Conservation (phyloP, 2,329 filamentous ascomycete species). For the Curvularia lunata region DNA sequence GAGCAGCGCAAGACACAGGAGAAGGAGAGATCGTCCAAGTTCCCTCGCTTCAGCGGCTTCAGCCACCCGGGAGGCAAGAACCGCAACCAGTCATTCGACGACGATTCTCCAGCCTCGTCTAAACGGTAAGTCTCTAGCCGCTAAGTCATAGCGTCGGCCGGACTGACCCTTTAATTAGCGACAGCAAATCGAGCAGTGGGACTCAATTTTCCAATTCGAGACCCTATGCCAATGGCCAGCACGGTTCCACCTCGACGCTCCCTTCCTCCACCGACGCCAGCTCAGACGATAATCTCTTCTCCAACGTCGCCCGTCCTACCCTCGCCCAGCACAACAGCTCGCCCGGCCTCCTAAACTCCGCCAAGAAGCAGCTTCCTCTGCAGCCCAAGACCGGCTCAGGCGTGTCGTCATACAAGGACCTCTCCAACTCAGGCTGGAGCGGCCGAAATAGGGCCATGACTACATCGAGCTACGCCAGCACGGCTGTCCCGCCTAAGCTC, state of each 20-base stretch:
- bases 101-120: slow-evolving; percentile 44
- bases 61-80: slow-evolving; percentile 37
- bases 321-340: slow-evolving; percentile 40
- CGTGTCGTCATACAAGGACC: slow-evolving; percentile 28
- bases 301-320: slow-evolving; percentile 40
- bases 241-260: slow-evolving; percentile 48
- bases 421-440: slow-evolving; percentile 21
- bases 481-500: slow-evolving; percentile 59
- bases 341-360: slow-evolving; percentile 27
- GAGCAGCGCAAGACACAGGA: slow-evolving; percentile 40
- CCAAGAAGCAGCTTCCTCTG: slow-evolving; percentile 40
- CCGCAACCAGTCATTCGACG: slow-evolving; percentile 46
- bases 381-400: slow-evolving; percentile 34
- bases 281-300: slow-evolving; percentile 48
- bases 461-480: slow-evolving; percentile 57
- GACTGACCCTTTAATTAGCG: slow-evolving; percentile 43
- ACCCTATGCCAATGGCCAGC: slow-evolving; percentile 46
- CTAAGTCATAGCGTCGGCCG: slow-evolving; percentile 31
- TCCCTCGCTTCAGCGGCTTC: slow-evolving; percentile 45
- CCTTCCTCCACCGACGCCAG: slow-evolving; percentile 51
- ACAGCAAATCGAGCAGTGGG: slow-evolving; percentile 51
- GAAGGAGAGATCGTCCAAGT: slow-evolving; percentile 42
- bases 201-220: slow-evolving; percentile 44
- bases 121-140: slow-evolving; percentile 43
- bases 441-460: slow-evolving; percentile 53